Evolutionary conservation across 2,329 filamentous ascomycete species (phyloP).

Genomic region (Botryotinia narcissicola): DNA sequence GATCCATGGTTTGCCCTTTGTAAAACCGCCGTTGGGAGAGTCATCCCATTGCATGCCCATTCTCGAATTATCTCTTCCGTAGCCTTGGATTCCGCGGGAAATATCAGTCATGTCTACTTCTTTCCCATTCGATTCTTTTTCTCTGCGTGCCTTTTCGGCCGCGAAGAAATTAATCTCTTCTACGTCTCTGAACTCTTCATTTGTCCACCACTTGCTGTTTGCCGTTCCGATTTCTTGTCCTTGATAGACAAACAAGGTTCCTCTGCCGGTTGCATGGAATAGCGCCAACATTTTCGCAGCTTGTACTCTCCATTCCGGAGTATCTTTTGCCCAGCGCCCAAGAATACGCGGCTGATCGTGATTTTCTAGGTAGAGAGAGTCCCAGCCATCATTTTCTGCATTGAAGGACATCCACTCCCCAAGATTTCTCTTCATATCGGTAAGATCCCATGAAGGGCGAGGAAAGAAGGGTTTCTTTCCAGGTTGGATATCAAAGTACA

Average conservation of each 20-base stretch:
- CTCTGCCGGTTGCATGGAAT: conserved; percentile 49
- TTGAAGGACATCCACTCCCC: conserved; percentile 52
- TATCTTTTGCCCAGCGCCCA: conserved; percentile 45
- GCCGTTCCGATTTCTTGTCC: conserved; percentile 60
- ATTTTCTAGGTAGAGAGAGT: conserved; percentile 56
- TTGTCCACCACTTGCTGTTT: conserved; percentile 57
- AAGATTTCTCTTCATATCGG: conserved; percentile 47
- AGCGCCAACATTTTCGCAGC: conserved; percentile 55
- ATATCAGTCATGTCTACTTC: conserved; percentile 37
- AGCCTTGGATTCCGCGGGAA: conserved; percentile 52
- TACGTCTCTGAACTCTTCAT: conserved; percentile 68
- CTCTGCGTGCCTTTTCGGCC: conserved; percentile 31
- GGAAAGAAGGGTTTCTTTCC: conserved; percentile 28
- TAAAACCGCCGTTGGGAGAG: conserved; percentile 62
- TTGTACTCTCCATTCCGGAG: conserved; percentile 42
- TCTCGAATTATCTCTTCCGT: conserved; percentile 66
- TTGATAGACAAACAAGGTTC: conserved; percentile 59
- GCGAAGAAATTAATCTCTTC: conserved; percentile 51
- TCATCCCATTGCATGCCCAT: conserved; percentile 68
- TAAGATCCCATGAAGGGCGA: conserved; percentile 37
- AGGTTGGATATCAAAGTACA: conserved; percentile 17
- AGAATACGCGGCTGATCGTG: conserved; percentile 55
- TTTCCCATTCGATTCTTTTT: conserved; percentile 34
- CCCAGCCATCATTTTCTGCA: conserved; percentile 53
- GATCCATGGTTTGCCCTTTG: conserved; percentile 53